phyloP scores from a whole-genome alignment of 1,284 basidiomycete genomes.

The Ganoderma resinaceum region DNA sequence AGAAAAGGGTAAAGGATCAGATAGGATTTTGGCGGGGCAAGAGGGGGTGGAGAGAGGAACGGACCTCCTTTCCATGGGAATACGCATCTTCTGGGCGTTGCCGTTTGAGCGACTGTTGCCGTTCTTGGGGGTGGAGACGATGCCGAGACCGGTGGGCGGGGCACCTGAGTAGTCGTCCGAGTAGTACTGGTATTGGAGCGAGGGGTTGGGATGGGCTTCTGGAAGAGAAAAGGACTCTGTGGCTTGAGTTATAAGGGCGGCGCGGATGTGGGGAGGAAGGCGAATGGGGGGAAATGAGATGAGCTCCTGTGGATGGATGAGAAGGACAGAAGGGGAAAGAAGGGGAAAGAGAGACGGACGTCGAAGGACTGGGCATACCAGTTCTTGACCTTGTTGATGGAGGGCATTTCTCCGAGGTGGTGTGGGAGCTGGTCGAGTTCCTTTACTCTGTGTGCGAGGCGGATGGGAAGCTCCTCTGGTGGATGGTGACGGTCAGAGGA shows the following conservation, averaged over 20 bases:
- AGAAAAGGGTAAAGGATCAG: constrained; percentile 4
- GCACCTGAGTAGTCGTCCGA: constrained; percentile 44
- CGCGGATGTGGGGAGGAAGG: constrained; percentile 72
- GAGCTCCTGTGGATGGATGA: constrained; percentile 69
- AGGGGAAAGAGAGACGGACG: constrained; percentile 54
- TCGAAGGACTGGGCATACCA: constrained; percentile 99
- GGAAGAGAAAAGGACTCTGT: constrained; percentile 56
- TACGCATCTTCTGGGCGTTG: constrained; percentile 68
- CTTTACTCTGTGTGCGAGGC: constrained; percentile 95
- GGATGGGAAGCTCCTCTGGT: constrained; percentile 90
- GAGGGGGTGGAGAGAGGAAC: constrained; percentile 20
- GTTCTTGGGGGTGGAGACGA: constrained; percentile 36
- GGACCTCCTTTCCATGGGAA: constrained; percentile 78
- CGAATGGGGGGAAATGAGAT: constrained; percentile 83
- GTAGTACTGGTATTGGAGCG: constrained; percentile 50
- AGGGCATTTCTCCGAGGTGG: constrained; percentile 90
- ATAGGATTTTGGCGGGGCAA: not conserved
- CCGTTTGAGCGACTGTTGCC: constrained; percentile 41
- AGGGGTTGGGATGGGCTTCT: constrained; percentile 76
- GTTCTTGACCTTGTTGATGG: constrained; percentile 95
- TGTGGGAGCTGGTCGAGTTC: constrained; percentile 96
- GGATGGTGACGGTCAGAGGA: not conserved
- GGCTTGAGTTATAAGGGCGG: constrained; percentile 65
- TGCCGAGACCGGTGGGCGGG: constrained; percentile 21
- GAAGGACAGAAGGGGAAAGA: not conserved